phyloP scores from a whole-genome alignment of 345 rosid genomes.

The Brassica juncea region DNA sequence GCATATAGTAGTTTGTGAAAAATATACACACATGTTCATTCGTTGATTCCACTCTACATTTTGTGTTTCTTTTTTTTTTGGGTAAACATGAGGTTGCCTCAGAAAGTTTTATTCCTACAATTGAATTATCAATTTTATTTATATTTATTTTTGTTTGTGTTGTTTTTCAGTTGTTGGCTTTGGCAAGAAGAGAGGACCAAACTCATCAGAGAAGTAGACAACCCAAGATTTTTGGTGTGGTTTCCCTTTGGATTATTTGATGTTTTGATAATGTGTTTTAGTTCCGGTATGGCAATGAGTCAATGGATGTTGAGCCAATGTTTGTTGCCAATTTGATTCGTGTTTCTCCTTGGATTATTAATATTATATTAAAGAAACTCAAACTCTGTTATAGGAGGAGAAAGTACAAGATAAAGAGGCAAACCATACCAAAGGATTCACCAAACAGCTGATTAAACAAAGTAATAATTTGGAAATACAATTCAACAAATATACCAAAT shows the following conservation, averaged over 20 bases:
- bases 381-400: not conserved
- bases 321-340: not conserved
- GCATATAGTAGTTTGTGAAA: not conserved
- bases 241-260: not conserved
- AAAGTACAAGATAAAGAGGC: not conserved
- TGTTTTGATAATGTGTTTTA: not conserved
- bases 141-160: not conserved
- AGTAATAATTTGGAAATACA: too few relatives aligned
- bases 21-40: not conserved
- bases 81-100: not conserved
- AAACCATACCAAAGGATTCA: not conserved
- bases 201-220: slow-evolving; percentile 20
- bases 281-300: not conserved
- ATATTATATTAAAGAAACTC: not conserved
- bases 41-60: not conserved
- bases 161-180: slow-evolving; percentile 19
- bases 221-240: not conserved
- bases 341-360: not conserved
- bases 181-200: slow-evolving; percentile 27
- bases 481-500: not conserved
- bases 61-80: too few relatives aligned
- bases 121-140: not conserved
- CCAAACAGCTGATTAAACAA: not conserved
- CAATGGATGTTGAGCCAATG: not conserved
- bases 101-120: not conserved